Evolutionary conservation across 2,329 filamentous ascomycete species (phyloP), one percentile per base, ranked within the genome.

Genomic region (Phialophora tarda): DNA sequence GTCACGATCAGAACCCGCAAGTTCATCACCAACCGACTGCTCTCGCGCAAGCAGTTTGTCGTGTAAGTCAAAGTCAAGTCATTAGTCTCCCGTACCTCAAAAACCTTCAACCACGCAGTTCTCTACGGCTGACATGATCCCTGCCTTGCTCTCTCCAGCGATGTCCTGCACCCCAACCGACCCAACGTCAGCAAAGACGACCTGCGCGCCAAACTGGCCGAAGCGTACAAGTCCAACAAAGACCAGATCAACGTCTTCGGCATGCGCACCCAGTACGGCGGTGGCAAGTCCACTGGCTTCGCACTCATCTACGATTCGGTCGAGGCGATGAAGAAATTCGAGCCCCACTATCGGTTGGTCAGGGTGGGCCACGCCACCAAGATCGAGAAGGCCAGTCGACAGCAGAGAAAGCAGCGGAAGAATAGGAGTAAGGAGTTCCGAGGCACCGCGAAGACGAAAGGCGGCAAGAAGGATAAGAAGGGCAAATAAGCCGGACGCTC

Each of bases 361-460:
- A 89, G 95, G 76, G 92, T 97, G 81, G 95, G 94, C 80, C 86
- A 92, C 77, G 94, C 92, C 79, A 87, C 83, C 82, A 98, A 98
- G 92, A 87, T 92, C 82, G 95, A 99, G 91, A 94, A 93, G 87
- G 89, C 95, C 78, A 92, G 89, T 86, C 91, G 95, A 89, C 95
- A 99, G 86, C 95, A 99, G 86, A 93, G 95, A 97, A 99, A 99
- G 89, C 95, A 98, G 87, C 91, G 95, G 87, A 99, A 99, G 92
- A 99, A 99, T 92, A 89, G 94, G 83, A 89, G 91, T 85, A 98
- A 99, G 93, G 95, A 94, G 81, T 91, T 97, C 83, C 91, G 95
- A 77, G 95, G 95, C 82, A 96, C 92, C 78, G 94, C 93, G 79
- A 99, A 99, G 92, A 89, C 89, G 87, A 97, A 97, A 92, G 93